Evolutionary conservation across 129 eudicot genomes (phyloP), one percentile per base, ranked within the genome.

Genomic region (Flaveria brownii): DNA sequence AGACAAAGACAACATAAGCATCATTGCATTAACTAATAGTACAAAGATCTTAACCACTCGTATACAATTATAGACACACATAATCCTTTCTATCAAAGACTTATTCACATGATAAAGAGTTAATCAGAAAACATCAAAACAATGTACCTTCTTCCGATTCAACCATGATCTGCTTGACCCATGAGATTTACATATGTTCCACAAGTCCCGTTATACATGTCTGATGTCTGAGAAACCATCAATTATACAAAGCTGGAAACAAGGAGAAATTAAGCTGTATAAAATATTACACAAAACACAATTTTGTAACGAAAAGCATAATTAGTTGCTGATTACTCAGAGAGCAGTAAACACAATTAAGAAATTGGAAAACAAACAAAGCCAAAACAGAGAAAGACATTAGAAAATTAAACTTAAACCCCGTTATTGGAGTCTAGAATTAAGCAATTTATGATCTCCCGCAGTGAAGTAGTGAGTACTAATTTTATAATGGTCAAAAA

Each of bases 141-240:
- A 64, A 22, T 51, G 50, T 41, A 72, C 74, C 73, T 51, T 61
- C 78, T 79, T 80, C 59, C 15, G 9, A 39, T 22, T 36, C 46
- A 63, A 72, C 59, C 73, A 79, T 41, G 23, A 79, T 62, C 73
- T 72, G 67, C 73, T 62, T 36, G 23, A 60, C 51, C 67, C 4
- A 20, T 23, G 13, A 47, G 33, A 0, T 41, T 66, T 39, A 9
- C 71, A 39, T 36, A 28, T 16, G 26, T 14, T 6, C 30, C 59
- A 62, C 61, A 41, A 67, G 46, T 25, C 25, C 23, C 13, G 2
- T 28, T 14, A 3, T 14, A 17, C 22, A 20, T 20, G 22, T 20
- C 22, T 20, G 22, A 20, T 20, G 22, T 20, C 22, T 20, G 22
- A 20, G 22, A 20, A 20, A 20, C 22, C 22, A 20, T 20, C 22